Conservation (phyloP, 805 yeast genomes). For the Wickerhamiella lipophila region DNA sequence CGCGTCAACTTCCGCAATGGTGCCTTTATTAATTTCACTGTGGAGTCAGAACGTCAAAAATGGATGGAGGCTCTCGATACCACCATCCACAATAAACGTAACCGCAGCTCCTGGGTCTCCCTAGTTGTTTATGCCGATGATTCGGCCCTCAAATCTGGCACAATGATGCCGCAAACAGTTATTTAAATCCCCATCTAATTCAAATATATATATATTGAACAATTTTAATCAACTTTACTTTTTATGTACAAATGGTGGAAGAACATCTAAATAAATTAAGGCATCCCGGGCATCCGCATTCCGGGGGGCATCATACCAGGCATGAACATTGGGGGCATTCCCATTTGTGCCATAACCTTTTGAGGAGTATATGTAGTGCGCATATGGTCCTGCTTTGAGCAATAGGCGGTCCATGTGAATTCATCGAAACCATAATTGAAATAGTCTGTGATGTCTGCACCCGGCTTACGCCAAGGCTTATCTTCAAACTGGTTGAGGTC, state of each 20-base stretch:
- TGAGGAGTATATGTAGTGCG: slow-evolving; percentile 71
- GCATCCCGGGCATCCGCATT: slow-evolving; percentile 17
- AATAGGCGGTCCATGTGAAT: slow-evolving; percentile 87
- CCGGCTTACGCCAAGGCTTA: slow-evolving; percentile 98
- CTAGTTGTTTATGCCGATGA: slow-evolving; percentile 9
- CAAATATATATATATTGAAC: background rate
- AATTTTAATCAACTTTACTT: background rate
- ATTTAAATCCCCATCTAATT: background rate
- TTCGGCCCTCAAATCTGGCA: background rate
- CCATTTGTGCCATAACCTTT: slow-evolving; percentile 34
- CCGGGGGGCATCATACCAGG: slow-evolving; percentile 21
- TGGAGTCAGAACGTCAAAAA: slow-evolving; percentile 44
- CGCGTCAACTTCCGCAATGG: slow-evolving; percentile 44
- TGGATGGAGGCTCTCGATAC: slow-evolving; percentile 39
- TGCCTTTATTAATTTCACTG: slow-evolving; percentile 61
- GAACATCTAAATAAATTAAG: slow-evolving; percentile 5
- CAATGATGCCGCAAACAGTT: slow-evolving; percentile 1
- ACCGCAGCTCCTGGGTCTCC: slow-evolving; percentile 12
- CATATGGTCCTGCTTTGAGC: slow-evolving; percentile 71
- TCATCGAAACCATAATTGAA: slow-evolving; percentile 96
- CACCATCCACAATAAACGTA: slow-evolving; percentile 9
- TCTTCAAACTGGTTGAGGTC: slow-evolving; percentile 72
- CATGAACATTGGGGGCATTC: slow-evolving; percentile 24
- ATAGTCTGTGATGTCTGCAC: slow-evolving; percentile 87
- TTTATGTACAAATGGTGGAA: background rate